Conservation (phyloP, 2,329 filamentous ascomycete species). For the Calonectria hawksworthii region DNA sequence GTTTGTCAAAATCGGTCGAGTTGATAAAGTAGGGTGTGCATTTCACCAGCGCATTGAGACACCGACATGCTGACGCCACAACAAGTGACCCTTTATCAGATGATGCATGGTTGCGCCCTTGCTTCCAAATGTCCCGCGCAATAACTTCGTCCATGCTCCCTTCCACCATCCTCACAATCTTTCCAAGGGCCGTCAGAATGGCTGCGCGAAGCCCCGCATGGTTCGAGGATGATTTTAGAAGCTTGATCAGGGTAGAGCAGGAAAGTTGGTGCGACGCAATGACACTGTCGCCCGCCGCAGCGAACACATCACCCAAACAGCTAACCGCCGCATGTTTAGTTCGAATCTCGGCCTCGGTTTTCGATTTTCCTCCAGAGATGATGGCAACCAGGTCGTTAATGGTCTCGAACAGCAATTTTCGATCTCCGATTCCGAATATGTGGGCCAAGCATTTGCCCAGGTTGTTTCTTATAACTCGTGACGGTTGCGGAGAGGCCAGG, state of each 20-base stretch:
- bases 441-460: conserved; percentile 86
- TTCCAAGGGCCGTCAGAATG: conserved; percentile 80
- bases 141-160: conserved; percentile 85
- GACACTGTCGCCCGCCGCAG: conserved; percentile 92
- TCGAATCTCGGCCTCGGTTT: conserved; percentile 81
- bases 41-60: conserved; percentile 79
- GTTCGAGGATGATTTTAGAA: conserved; percentile 82
- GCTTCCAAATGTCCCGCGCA: conserved; percentile 95
- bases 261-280: conserved; percentile 85
- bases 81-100: conserved; percentile 88
- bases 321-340: conserved; percentile 89
- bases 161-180: conserved; percentile 81
- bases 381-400: conserved; percentile 88
- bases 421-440: conserved; percentile 87
- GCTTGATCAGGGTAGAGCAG: conserved; percentile 79
- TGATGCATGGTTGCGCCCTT: conserved; percentile 81
- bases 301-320: conserved; percentile 91
- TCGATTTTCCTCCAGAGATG: conserved; percentile 79
- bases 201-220: conserved; percentile 88
- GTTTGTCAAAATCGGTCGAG: conserved; percentile 88
- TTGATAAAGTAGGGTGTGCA: conserved; percentile 89
- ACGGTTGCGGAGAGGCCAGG: conserved; percentile 85
- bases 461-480: conserved; percentile 90
- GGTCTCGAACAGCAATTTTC: conserved; percentile 93
- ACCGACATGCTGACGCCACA: conserved; percentile 83